Conservation (phyloP, 2,329 filamentous ascomycete genomes). For the Penicillium palitans region DNA sequence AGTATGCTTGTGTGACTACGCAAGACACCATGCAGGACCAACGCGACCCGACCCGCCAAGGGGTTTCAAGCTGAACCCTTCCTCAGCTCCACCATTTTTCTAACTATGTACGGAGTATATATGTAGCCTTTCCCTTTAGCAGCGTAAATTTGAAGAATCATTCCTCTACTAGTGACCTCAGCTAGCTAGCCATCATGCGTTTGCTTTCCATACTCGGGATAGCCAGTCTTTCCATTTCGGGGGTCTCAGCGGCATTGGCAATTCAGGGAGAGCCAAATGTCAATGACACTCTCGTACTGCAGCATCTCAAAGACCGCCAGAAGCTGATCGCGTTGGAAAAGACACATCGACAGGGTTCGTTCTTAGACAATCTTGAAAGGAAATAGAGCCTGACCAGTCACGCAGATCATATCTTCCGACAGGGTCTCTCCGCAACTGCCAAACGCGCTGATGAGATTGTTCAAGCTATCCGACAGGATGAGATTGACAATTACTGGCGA, state of each 20-base stretch:
- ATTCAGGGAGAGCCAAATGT: constrained; percentile 6
- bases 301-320: constrained; percentile 72
- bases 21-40: neutral
- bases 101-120: neutral
- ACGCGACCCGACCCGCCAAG: neutral
- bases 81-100: neutral
- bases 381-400: neutral
- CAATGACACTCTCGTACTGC: constrained; percentile 44
- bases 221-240: neutral
- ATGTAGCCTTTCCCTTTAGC: neutral
- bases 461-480: constrained; percentile 44
- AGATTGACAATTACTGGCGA: constrained; percentile 24
- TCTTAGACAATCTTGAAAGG: constrained; percentile 7
- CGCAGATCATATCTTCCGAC: constrained; percentile 27
- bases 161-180: neutral
- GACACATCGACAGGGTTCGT: constrained; percentile 71
- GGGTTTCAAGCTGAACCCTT: neutral
- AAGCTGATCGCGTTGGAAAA: constrained; percentile 76
- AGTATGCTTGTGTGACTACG: neutral
- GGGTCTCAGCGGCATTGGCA: neutral
- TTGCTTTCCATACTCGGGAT: neutral
- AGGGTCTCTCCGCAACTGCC: constrained; percentile 68
- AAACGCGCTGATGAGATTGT: constrained; percentile 61
- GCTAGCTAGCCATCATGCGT: neutral
- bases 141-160: neutral